Percentiles rank a stretch among this genome's conserved stretches.
Conservation (phyloP, 179 eudicot species). For the Camellia oleifera region DNA sequence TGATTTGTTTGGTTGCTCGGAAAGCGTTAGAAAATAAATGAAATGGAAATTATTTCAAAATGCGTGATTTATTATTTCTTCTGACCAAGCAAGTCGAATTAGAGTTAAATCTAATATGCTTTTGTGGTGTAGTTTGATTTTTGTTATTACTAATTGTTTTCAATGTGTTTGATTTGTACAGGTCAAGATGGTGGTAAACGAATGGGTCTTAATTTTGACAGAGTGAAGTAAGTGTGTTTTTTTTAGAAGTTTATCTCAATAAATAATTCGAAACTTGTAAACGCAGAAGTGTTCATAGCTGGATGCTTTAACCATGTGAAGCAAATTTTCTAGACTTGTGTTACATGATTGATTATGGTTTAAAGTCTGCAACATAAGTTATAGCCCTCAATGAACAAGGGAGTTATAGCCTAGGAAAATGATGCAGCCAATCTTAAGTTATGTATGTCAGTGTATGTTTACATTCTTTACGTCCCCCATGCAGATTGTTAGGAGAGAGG, state of each 20-base stretch:
- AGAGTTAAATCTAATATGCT: neutral
- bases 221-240: constrained; percentile 70
- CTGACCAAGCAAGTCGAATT: no score
- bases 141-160: constrained; percentile 14
- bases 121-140: neutral
- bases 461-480: neutral
- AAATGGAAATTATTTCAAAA: neutral
- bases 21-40: neutral
- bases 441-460: neutral
- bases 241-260: no score
- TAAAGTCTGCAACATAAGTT: neutral
- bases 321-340: neutral
- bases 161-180: constrained; percentile 27
- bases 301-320: neutral
- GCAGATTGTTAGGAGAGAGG: neutral
- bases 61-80: no score
- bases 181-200: constrained; percentile 91
- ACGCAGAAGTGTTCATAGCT: neutral
- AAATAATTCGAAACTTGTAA: no score
- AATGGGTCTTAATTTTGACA: constrained; percentile 92
- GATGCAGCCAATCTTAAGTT: neutral
- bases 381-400: neutral
- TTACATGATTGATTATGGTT: neutral
- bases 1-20: neutral
- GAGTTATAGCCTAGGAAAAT: neutral